Evolutionary conservation across 495 filamentous ascomycete genomes (phyloP).

Genomic region (Tetracladium marchalianum): DNA sequence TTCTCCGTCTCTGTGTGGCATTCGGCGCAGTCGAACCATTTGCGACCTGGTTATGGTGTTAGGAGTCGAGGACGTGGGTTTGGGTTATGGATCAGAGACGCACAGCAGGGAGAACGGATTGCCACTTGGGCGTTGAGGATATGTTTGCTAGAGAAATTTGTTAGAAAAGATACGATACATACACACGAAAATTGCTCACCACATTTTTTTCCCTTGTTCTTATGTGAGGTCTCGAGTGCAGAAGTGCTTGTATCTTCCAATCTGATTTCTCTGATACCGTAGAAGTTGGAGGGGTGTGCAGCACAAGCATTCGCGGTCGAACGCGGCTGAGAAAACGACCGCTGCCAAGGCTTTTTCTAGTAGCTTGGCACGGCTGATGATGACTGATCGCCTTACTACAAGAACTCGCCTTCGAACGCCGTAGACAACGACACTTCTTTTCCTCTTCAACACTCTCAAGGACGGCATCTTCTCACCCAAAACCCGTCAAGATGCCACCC

Average conservation of each 20-base stretch:
- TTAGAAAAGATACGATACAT: constrained; percentile 3
- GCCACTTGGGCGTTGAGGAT: constrained; percentile 95
- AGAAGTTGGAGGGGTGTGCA: too few relatives aligned
- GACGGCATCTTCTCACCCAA: constrained; percentile 7
- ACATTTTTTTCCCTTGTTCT: constrained; percentile 3
- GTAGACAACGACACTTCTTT: not conserved
- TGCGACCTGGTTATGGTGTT: constrained; percentile 49
- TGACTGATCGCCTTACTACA: too few relatives aligned
- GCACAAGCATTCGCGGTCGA: too few relatives aligned
- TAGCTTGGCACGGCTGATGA: too few relatives aligned
- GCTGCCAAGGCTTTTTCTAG: too few relatives aligned
- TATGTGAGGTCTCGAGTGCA: too few relatives aligned
- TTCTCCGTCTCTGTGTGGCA: constrained; percentile 77
- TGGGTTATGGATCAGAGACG: constrained; percentile 21
- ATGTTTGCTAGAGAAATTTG: constrained; percentile 59
- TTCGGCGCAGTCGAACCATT: constrained; percentile 98
- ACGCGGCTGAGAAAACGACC: too few relatives aligned
- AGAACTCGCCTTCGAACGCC: too few relatives aligned
- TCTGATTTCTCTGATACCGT: too few relatives aligned
- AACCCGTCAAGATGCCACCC: constrained; percentile 46
- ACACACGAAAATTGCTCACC: not conserved
- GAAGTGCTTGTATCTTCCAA: too few relatives aligned
- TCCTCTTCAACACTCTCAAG: not conserved
- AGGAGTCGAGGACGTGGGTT: not conserved
- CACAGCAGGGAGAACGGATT: constrained; percentile 92